These are phyloP conservation scores for Huiozyma sinensis DNA, from an alignment of 805 yeast genomes.

Conservation along the genomic window DNA sequence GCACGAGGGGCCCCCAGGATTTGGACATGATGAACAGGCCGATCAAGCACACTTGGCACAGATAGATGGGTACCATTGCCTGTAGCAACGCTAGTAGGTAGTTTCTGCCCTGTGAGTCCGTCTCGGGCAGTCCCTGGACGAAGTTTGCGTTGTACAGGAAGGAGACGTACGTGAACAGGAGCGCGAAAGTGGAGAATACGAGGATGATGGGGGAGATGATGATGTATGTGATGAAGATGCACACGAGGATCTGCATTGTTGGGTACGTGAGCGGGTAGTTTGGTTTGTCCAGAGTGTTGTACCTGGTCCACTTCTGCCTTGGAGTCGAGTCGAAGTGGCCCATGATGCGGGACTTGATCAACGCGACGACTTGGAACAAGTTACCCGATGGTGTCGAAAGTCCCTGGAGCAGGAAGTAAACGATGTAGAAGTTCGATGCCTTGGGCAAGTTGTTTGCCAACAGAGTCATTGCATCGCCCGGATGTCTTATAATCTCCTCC, in stretches of 20 bases:
- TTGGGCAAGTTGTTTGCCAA: constrained; percentile 74
- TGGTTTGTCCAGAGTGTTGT: constrained; percentile 50
- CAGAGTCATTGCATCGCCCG: constrained; percentile 60
- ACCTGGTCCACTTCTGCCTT: constrained; percentile 81
- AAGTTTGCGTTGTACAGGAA: constrained; percentile 52
- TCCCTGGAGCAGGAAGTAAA: constrained; percentile 75
- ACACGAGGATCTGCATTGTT: constrained; percentile 58
- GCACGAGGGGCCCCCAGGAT: constrained; percentile 67
- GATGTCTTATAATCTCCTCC: constrained; percentile 54
- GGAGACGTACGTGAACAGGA: constrained; percentile 49
- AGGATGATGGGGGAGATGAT: constrained; percentile 67
- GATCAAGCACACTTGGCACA: constrained; percentile 57
- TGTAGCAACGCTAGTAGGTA: constrained; percentile 67
- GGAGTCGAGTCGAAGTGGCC: constrained; percentile 82
- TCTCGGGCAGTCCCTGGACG: constrained; percentile 43
- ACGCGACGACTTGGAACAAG: constrained; percentile 61
- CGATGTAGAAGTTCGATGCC: constrained; percentile 82
- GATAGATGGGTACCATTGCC: constrained; percentile 58
- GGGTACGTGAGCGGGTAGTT: constrained; percentile 83
- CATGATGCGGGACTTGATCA: constrained; percentile 60
- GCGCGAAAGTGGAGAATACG: constrained; percentile 53
- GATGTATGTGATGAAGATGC: constrained; percentile 65
- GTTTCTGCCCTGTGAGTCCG: constrained; percentile 61
- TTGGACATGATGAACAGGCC: constrained; percentile 69
- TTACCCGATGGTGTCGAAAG: constrained; percentile 66